Conservation (phyloP, 2,329 filamentous ascomycete genomes). For the Colletotrichum camelliae region DNA sequence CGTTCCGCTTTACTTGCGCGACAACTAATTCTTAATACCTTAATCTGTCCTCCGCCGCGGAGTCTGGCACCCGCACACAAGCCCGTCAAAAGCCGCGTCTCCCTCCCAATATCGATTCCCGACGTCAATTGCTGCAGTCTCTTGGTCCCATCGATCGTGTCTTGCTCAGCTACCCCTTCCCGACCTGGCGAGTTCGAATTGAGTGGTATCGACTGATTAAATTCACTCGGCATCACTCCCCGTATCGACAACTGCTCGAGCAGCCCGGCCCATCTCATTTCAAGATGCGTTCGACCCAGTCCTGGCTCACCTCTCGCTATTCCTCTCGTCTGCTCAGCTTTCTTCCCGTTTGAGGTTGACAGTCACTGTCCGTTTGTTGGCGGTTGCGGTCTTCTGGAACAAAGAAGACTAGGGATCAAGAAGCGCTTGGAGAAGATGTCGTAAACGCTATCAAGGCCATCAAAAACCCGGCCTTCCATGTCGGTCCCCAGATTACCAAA, state of each 20-base stretch:
- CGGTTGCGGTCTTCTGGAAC: conserved; percentile 29
- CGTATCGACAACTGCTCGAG: not conserved
- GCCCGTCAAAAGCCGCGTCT: not conserved
- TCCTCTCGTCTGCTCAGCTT: conserved; percentile 51
- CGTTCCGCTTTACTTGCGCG: conserved; percentile 4
- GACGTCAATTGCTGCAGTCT: not conserved
- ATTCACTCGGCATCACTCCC: not conserved
- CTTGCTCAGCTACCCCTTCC: not conserved
- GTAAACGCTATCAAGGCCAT: conserved; percentile 19
- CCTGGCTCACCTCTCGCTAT: conserved; percentile 54
- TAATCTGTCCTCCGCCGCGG: conserved; percentile 21
- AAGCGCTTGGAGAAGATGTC: not conserved
- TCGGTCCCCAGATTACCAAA: not conserved
- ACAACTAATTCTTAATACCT: conserved; percentile 21
- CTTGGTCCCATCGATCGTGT: not conserved
- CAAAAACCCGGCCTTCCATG: conserved; percentile 40
- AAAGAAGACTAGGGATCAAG: conserved; percentile 13
- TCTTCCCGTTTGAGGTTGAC: conserved; percentile 49
- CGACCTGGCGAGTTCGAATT: not conserved
- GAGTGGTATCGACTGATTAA: not conserved
- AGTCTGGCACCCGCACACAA: conserved; percentile 21
- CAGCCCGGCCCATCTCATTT: conserved; percentile 13
- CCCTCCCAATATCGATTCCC: not conserved
- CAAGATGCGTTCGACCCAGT: conserved; percentile 47
- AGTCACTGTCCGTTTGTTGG: conserved; percentile 30